Evolutionary conservation across 176 grass and related monocot species (phyloP), one percentile per base, ranked within the genome.

Genomic region (Leersia perrieri): DNA sequence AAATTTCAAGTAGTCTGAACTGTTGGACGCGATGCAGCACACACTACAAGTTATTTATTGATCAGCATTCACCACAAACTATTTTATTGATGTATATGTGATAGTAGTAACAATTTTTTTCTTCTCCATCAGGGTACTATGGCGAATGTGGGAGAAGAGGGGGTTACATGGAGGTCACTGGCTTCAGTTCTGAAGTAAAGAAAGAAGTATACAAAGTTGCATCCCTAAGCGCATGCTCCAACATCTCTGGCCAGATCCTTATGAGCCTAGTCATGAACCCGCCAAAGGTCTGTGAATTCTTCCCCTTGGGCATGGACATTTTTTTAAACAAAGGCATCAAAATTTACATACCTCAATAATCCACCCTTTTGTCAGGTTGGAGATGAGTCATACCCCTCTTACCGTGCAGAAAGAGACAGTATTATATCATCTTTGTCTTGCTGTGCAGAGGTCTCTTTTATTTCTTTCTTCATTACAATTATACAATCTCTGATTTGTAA

Each of bases 141-240:
- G 97, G 97, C 61, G 96, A 99, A 84, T 99, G 97, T 85, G 93
- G 93, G 35, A 99, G 95, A 86, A 90, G 97, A 85, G 93, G 97
- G 49, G 97, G 97, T 69, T 99, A 99, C 87, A 88, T 99, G 79
- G 97, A 99, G 80, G 82, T 99, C 60, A 96, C 93, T 39, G 91
- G 93, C 71, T 99, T 96, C 73, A 90, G 73, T 83, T 78, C 82
- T 80, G 76, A 85, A 20, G 97, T 99, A 65, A 90, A 93, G 90
- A 89, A 95, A 55, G 91, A 99, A 74, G 91, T 99, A 75, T 99
- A 99, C 85, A 99, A 99, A 76, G 55, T 99, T 53, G 87, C 97
- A 31, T 99, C 97, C 41, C 91, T 99, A 77, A 96, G 95, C 78
- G 79, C 95, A 29, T 99, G 93, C 51, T 99, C 97, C 13, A 99